Evolutionary conservation across 495 filamentous ascomycete genomes (phyloP).

Genomic region (Patellaria atrata): DNA sequence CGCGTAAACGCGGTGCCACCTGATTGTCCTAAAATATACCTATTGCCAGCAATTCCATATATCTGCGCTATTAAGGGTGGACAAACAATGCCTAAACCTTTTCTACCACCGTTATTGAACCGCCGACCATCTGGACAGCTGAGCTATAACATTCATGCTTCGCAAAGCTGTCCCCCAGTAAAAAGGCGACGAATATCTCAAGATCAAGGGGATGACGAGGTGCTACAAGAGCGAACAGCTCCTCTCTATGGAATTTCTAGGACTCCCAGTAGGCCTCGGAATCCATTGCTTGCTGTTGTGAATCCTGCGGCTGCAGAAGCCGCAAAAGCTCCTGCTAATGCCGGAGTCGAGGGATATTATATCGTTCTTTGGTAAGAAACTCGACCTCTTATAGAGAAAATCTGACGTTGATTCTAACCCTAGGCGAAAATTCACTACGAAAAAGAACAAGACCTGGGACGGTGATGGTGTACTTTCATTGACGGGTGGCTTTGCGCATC

Average conservation of each 20-base stretch:
- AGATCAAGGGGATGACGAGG: constrained; percentile 7
- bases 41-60: no score
- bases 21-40: no score
- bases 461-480: constrained; percentile 61
- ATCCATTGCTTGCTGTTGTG: constrained; percentile 30
- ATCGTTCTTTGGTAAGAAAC: constrained; percentile 49
- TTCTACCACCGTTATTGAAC: no score
- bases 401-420: background rate
- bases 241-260: background rate
- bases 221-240: constrained; percentile 1
- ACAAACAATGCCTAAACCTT: no score
- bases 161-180: no score
- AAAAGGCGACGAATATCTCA: constrained; percentile 25
- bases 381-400: background rate
- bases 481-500: constrained; percentile 40
- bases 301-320: constrained; percentile 21
- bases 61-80: no score
- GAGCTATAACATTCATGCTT: no score
- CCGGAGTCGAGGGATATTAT: constrained; percentile 39
- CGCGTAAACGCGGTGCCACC: no score
- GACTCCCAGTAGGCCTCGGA: constrained; percentile 16
- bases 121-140: no score
- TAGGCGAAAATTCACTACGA: constrained; percentile 60
- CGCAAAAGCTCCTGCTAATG: constrained; percentile 4
- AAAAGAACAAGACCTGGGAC: constrained; percentile 81